Base-by-base conservation (phyloP, 202 grass and related monocot genomes). In the Digitaria exilis region DNA sequence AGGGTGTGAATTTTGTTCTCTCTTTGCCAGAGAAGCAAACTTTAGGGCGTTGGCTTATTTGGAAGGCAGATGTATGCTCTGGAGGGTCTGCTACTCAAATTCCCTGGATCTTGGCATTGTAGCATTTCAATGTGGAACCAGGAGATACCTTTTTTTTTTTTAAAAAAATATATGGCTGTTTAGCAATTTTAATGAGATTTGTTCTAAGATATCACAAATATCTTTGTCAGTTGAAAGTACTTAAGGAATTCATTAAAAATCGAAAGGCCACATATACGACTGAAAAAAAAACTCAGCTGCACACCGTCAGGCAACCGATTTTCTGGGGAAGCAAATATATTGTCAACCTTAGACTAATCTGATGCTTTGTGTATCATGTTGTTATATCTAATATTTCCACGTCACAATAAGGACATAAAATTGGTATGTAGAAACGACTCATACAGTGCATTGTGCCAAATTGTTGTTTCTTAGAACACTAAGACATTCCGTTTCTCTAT, bases 1-100 rank as follows among this genome's bases (percentile, higher is more conserved):
- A 72, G 39, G 5, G 76, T 60, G 78, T 73, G 50, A 73, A 60
- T 67, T 51, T 18, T 42, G 24, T 81, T 73, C 1, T 32, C 57
- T 72, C n/a, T 76, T 83, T 85, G 59, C 48, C 56, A 67, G 29
- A 45, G 70, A 89, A 82, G 72, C 78, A 86, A 82, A 82, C 78
- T 85, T 28, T 77, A 85, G 71, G 66, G 17, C 44, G 54, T 46
- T 5, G 45, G 4, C 28, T 15, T n/a, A n/a, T 12, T 79, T 1
- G 58, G 24, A 56, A 49, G 48, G 35, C 65, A 26, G n/a, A 70
- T 60, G 48, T 3, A 1, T 7, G 8, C 29, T 30, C 6, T 66
- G 78, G n/a, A 62, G 46, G 46, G 24, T 80, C 28, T 79, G 30
- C 64, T 56, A 43, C 63, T 5, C 8, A 30, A 31, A 85, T 55